Percentiles rank a stretch among this genome's conserved stretches.
Evolutionary conservation across 2,329 filamentous ascomycete genomes (phyloP).

Genomic region (Stemphylium lycopersici): DNA sequence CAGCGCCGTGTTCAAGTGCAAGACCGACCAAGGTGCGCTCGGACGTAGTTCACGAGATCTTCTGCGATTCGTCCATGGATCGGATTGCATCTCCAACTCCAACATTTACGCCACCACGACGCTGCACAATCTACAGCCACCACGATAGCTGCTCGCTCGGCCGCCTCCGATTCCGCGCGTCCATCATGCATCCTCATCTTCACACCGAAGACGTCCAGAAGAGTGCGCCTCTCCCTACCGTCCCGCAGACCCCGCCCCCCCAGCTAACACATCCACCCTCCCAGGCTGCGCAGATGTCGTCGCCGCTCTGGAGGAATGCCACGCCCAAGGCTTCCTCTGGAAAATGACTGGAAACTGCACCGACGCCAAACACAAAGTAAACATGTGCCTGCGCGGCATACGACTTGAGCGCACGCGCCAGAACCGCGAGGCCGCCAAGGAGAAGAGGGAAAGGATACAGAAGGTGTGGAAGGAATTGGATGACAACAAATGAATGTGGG

Average conservation of each 20-base stretch:
- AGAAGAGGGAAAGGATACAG: conserved; percentile 75
- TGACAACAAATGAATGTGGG: conserved; percentile 60
- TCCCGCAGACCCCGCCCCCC: neutral
- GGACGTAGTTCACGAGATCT: conserved; percentile 36
- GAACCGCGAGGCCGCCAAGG: conserved; percentile 74
- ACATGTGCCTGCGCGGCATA: conserved; percentile 81
- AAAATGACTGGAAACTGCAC: conserved; percentile 93
- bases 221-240: conserved; percentile 60
- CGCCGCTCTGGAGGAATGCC: conserved; percentile 92
- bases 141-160: no score
- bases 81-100: conserved; percentile 6
- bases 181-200: conserved; percentile 90
- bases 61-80: conserved; percentile 21
- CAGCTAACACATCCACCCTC: conserved; percentile 14
- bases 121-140: neutral
- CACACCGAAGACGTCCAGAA: conserved; percentile 85
- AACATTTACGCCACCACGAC: conserved; percentile 14
- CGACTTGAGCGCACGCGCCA: conserved; percentile 76
- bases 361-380: conserved; percentile 80
- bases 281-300: conserved; percentile 94
- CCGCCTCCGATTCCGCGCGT: conserved; percentile 35
- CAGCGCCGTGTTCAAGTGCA: conserved; percentile 4
- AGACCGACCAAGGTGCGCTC: conserved; percentile 24
- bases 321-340: conserved; percentile 88
- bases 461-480: conserved; percentile 81